Base-by-base conservation (phyloP, 768 basidiomycete species). In the Cystoderma amianthinum region DNA sequence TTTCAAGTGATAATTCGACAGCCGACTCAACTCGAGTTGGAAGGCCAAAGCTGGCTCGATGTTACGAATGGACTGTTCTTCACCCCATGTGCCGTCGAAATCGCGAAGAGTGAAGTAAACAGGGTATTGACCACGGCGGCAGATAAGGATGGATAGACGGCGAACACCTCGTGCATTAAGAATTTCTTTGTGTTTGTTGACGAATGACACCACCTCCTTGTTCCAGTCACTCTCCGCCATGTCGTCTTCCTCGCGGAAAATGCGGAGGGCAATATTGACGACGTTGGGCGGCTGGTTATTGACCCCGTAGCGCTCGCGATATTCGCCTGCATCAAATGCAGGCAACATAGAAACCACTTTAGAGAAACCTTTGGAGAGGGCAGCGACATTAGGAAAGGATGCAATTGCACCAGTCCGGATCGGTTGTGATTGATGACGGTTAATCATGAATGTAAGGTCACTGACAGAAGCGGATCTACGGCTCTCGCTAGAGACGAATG, bases 21-120 rank as follows among this genome's bases (percentile, higher is more conserved):
- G 76, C 35, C 96, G 91, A 61, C 85, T 88, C 45, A 99, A 82
- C 59, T 99, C 96, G 38, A 99, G 75, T 64, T 98, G 96, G 79
- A 90, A 97, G 21, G 96, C 96, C 32, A 98, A 73, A 18, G 96
- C 96, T 16, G 96, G 96, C 59, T 99, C 96, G 45, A 96, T 93
- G 67, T 98, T 96, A 59, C 96, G 86, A 59, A 99, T 95, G 11
- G 93, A 85, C 59, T 91, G 80, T 59, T 98, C 91, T 72, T 99
- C 96, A 37, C 71, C 76, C 96, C 96, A 99, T 12, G 62, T 59
- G 11, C 76, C 80, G 32, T 78, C 74, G 45, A 70, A 66, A 39
- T 83, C 78, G 42, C 95, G 84, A 12, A 98, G 66, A 38, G 96
- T 98, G 69, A 82, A 91, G 74, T 94, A 98, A 54, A 86, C 78